phyloP scores from a whole-genome alignment of 2,329 filamentous ascomycete species.

The Penicillium sclerotiorum region DNA sequence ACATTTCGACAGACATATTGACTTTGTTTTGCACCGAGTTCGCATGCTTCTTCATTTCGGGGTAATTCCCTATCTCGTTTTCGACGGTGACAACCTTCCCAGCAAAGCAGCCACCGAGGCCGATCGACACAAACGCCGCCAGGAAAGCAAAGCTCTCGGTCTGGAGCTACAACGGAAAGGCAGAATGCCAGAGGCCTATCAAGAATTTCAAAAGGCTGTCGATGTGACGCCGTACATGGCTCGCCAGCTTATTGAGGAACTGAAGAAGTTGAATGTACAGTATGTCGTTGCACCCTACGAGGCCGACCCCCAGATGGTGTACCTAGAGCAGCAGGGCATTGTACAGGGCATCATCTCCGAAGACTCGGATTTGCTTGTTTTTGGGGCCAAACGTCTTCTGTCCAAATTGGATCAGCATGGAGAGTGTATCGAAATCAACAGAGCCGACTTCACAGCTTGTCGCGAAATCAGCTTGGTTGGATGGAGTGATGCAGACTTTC shows the following conservation, averaged over 20 bases:
- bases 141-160: constrained; percentile 74
- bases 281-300: constrained; percentile 97
- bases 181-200: constrained; percentile 75
- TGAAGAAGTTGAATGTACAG: constrained; percentile 76
- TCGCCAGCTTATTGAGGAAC: constrained; percentile 82
- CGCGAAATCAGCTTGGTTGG: constrained; percentile 85
- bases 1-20: constrained; percentile 61
- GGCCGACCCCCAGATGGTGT: constrained; percentile 94
- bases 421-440: constrained; percentile 87
- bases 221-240: constrained; percentile 98
- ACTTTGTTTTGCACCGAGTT: constrained; percentile 86
- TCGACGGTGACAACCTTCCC: constrained; percentile 92
- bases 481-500: constrained; percentile 89
- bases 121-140: constrained; percentile 72
- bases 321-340: constrained; percentile 82
- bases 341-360: constrained; percentile 90
- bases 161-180: constrained; percentile 80
- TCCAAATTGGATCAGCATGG: constrained; percentile 96
- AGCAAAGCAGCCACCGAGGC: constrained; percentile 89
- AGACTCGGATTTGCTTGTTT: constrained; percentile 94
- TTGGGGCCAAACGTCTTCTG: constrained; percentile 84
- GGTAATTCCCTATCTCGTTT: constrained; percentile 90
- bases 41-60: constrained; percentile 94
- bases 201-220: constrained; percentile 90
- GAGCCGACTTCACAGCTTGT: constrained; percentile 83